Conservation (phyloP, 2,329 filamentous ascomycete genomes). For the Teratosphaeria pseudoeucalypti region DNA sequence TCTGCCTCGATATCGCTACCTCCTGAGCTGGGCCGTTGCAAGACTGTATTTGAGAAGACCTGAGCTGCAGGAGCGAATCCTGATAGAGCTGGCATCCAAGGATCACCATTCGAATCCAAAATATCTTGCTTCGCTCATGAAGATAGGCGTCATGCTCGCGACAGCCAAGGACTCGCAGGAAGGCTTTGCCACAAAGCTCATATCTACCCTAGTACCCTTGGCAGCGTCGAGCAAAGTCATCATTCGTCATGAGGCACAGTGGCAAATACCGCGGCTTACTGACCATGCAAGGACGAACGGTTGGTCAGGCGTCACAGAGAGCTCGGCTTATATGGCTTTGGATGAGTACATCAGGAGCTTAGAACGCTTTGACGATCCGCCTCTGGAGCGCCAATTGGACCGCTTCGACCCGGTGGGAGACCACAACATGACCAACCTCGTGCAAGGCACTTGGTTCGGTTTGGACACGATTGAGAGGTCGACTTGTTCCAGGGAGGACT, state of each 20-base stretch:
- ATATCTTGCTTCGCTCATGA: conserved; percentile 38
- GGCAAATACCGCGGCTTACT: conserved; percentile 36
- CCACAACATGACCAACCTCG: conserved; percentile 34
- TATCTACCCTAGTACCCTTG: conserved; percentile 33
- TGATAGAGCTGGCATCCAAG: conserved; percentile 27
- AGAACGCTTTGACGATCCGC: conserved; percentile 32
- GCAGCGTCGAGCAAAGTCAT: conserved; percentile 41
- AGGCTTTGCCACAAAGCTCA: conserved; percentile 29
- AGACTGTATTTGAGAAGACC: conserved; percentile 31
- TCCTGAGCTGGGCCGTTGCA: conserved; percentile 40
- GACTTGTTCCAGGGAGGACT: conserved; percentile 30
- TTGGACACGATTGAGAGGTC: conserved; percentile 32
- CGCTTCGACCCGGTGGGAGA: conserved; percentile 34
- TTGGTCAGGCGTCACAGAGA: conserved; percentile 29
- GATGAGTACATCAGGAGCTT: conserved; percentile 35
- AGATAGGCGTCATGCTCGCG: conserved; percentile 34
- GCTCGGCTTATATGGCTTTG: conserved; percentile 32
- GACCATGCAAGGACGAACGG: conserved; percentile 27
- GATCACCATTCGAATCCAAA: conserved; percentile 40
- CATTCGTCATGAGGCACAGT: conserved; percentile 44
- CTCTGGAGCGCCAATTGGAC: conserved; percentile 28
- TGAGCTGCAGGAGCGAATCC: conserved; percentile 22
- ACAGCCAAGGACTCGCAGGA: conserved; percentile 27
- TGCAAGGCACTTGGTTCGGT: conserved; percentile 35
- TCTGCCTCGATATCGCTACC: conserved; percentile 36